Percentiles rank a stretch among this genome's conserved stretches.
Conservation (phyloP, 2,329 filamentous ascomycete species). For the Aspergillus oerlinghausenensis region DNA sequence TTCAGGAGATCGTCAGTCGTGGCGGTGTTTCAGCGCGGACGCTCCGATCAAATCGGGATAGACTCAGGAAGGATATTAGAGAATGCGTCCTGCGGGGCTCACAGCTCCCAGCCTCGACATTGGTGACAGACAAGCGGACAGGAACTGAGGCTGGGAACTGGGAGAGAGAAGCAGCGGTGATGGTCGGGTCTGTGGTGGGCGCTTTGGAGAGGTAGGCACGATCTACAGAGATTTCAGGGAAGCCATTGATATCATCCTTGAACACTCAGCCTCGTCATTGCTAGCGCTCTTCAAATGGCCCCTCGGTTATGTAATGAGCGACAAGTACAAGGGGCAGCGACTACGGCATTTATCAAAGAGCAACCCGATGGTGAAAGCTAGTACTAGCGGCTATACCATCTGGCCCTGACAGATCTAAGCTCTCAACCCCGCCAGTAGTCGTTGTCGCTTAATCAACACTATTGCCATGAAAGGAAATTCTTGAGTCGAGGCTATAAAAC, state of each 20-base stretch:
- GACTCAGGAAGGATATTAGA: conserved; percentile 69
- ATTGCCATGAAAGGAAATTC: not conserved
- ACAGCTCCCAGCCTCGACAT: conserved; percentile 56
- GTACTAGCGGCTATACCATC: no score
- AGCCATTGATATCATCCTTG: not conserved
- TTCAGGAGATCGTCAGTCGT: conserved; percentile 77
- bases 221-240: not conserved
- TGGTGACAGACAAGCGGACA: conserved; percentile 44
- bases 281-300: not conserved
- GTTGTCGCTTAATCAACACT: not conserved
- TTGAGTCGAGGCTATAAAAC: not conserved
- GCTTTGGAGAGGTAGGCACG: conserved; percentile 30
- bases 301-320: not conserved
- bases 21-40: conserved; percentile 82
- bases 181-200: conserved; percentile 80
- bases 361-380: no score
- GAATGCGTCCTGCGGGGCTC: conserved; percentile 80
- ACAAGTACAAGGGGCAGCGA: not conserved
- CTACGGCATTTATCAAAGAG: not conserved
- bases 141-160: conserved; percentile 55
- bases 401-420: no score
- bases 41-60: conserved; percentile 68
- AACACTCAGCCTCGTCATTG: not conserved
- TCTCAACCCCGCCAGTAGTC: not conserved
- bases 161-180: conserved; percentile 91